Evolutionary conservation across 164 flowering plant genomes (phyloP), one percentile per base, ranked within the genome.

Genomic region (Litsea cubeba): DNA sequence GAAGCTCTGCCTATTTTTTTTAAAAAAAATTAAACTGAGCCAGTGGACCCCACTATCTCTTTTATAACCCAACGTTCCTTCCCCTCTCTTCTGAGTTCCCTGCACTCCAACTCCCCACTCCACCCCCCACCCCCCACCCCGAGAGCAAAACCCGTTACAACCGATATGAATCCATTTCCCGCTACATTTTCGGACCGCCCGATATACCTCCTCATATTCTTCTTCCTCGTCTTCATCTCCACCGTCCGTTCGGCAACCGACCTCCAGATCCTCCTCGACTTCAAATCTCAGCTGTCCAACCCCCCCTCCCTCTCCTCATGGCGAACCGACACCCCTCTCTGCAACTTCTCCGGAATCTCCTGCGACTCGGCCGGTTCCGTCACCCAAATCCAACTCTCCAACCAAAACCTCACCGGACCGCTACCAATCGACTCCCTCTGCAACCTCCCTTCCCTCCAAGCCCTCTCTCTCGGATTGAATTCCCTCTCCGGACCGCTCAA

Each of bases 331-430:
- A 57, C 62, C 26, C 10, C 73, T 2, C 54, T 71, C 0, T 87
- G 93, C 85, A 84, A 74, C 76, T 92, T 90, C 84, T 72, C 82
- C 49, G 97, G 97, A 23, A 54, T 92, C 30, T 62, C 46, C 10
- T 92, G 97, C 81, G 67, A 84, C 64, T 71, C 80, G 6, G 54
- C 75, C 5, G 79, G 81, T 2, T 58, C 72, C 5, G 91, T 92
- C 0, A 75, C 69, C 1, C 82, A 75, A 77, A 85, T 92, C 70
- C 75, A 84, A 50, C 87, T 92, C 26, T 58, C 83, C 6, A 2
- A 11, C 4, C 58, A 73, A 12, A 17, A 79, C 0, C 62, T 92
- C 5, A 11, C 57, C 0, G 94, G 94, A 2, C 15, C 26, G 35
- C 70, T 90, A 54, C 87, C 89, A 0, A 75, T 92, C 18, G 87